phyloP scores from a whole-genome alignment of 139 green algal genomes.

The Limnomonas spitsbergensis region DNA sequence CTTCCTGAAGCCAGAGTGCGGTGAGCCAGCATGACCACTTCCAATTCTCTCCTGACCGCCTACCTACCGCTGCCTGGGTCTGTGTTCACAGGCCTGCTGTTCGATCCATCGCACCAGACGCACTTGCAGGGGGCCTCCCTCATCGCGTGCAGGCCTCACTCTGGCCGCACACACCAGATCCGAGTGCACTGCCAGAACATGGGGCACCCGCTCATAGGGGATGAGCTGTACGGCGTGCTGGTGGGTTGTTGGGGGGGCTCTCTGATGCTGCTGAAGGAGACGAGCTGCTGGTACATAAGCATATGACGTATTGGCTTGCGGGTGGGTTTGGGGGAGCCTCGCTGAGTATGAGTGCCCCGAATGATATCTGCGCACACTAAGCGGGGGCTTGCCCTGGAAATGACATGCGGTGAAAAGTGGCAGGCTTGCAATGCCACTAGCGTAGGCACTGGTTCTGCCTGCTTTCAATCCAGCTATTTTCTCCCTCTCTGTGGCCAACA shows the following conservation, averaged over 20 bases:
- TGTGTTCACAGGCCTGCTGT: constrained; percentile 3
- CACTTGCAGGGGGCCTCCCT: constrained; percentile 32
- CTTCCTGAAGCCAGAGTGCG: too few species aligned
- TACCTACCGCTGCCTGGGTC: too few species aligned
- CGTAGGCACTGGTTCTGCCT: not conserved
- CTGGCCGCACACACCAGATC: constrained; percentile 74
- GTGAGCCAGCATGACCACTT: too few species aligned
- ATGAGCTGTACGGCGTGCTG: constrained; percentile 63
- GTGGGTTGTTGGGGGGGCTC: constrained; percentile 10
- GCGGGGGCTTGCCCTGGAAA: not conserved
- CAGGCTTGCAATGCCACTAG: not conserved
- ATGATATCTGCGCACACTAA: not conserved
- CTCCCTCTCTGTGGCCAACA: not conserved
- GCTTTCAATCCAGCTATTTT: not conserved
- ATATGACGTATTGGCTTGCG: not conserved
- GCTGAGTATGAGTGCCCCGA: too few species aligned
- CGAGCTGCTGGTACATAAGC: not conserved
- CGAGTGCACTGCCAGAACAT: constrained; percentile 55
- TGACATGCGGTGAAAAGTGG: not conserved
- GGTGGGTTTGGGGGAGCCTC: too few species aligned
- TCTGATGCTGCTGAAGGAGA: not conserved
- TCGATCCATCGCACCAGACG: not conserved
- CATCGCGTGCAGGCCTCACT: constrained; percentile 47
- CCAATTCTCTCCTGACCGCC: too few species aligned
- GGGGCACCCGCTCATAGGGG: constrained; percentile 63